These are phyloP conservation scores for Micractinium sp. DNA, from an alignment of 139 green algal species.

Conservation along the genomic window DNA sequence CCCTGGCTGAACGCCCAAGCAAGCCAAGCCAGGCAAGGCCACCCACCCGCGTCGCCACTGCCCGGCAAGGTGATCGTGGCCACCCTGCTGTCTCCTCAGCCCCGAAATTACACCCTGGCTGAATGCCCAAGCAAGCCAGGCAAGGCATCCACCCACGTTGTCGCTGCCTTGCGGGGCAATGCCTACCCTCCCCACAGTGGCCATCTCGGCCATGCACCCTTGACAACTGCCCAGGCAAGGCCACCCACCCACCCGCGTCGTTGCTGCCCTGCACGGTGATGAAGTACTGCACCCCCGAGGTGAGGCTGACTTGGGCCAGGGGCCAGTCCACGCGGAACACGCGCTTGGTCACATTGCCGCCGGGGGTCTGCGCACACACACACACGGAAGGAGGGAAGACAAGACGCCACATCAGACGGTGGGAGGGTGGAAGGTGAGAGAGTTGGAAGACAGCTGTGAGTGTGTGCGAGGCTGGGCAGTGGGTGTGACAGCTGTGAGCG, in stretches of 20 bases:
- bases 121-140: too few species aligned
- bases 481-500: not conserved
- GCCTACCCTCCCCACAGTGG: too few species aligned
- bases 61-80: slow-evolving; percentile 53
- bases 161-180: too few species aligned
- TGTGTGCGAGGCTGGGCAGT: not conserved
- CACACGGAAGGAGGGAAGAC: too few species aligned
- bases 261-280: slow-evolving; percentile 66
- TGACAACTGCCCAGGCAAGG: not conserved
- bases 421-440: too few species aligned
- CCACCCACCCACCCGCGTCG: slow-evolving; percentile 17
- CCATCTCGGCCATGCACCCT: too few species aligned
- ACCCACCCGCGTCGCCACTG: slow-evolving; percentile 44
- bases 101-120: too few species aligned
- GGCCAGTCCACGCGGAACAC: slow-evolving; percentile 37
- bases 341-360: slow-evolving; percentile 5
- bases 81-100: too few species aligned
- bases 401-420: too few species aligned
- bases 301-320: slow-evolving; percentile 26
- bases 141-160: too few species aligned
- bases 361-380: not conserved
- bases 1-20: too few species aligned
- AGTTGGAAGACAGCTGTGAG: too few species aligned
- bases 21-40: not conserved
- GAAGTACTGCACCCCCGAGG: slow-evolving; percentile 55